Evolutionary conservation across 176 grass and related monocot genomes (phyloP).

Genomic region (Oryza punctata): DNA sequence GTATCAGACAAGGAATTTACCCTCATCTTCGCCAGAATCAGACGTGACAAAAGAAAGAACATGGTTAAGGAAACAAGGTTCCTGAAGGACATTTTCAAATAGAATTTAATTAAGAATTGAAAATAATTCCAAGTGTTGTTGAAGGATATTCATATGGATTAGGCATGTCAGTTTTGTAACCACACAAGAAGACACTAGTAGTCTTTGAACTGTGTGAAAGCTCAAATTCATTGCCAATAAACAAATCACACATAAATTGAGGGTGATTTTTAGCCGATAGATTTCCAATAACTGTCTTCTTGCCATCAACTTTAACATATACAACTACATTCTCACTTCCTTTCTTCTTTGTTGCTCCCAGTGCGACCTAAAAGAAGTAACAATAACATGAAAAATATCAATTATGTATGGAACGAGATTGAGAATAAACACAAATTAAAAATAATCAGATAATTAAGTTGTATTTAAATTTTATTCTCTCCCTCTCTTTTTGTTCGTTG

Average conservation of each 20-base stretch:
- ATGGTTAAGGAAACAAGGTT: constrained; percentile 31
- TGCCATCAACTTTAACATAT: constrained; percentile 53
- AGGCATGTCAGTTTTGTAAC: constrained; percentile 51
- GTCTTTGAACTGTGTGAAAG: constrained; percentile 81
- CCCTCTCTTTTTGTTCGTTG: background rate
- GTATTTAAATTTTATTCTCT: background rate
- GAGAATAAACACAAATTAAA: background rate
- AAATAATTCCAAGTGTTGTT: background rate
- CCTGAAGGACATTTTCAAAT: background rate
- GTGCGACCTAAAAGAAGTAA: constrained; percentile 46
- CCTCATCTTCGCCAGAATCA: constrained; percentile 34
- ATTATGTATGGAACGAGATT: background rate
- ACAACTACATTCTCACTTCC: constrained; percentile 45
- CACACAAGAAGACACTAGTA: constrained; percentile 56
- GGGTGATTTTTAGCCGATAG: constrained; percentile 59
- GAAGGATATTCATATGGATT: constrained; percentile 49
- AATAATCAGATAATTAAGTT: background rate
- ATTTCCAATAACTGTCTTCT: constrained; percentile 76
- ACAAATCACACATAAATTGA: constrained; percentile 65
- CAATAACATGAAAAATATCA: background rate
- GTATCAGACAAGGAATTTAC: background rate
- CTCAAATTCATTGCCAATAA: constrained; percentile 73
- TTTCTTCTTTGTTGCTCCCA: constrained; percentile 71
- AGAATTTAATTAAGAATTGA: background rate
- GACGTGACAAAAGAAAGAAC: background rate